Evolutionary conservation across 2,329 filamentous ascomycete genomes (phyloP).

Genomic region (Ascomycota sp.): DNA sequence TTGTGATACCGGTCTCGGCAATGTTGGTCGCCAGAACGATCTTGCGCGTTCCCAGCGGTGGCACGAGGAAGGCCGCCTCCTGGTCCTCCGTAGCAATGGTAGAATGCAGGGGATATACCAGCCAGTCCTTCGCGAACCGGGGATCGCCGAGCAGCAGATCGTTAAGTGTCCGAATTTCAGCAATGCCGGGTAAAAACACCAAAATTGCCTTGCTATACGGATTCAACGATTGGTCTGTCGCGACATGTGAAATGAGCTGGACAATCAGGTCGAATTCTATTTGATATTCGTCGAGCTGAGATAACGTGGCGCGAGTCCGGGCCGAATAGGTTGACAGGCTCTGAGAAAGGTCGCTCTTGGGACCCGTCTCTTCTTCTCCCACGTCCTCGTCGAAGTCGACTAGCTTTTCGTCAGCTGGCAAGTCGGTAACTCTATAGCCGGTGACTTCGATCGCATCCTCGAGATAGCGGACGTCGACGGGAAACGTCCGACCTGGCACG

Average conservation of each 20-base stretch:
- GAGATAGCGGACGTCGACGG: conserved; percentile 66
- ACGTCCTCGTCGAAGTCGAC: conserved; percentile 41
- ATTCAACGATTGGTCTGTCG: conserved; percentile 39
- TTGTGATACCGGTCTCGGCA: conserved; percentile 94
- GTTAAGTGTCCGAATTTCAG: conserved; percentile 73
- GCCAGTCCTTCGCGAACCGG: conserved; percentile 55
- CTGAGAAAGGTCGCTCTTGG: conserved; percentile 35
- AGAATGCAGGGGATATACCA: conserved; percentile 76
- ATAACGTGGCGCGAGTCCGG: conserved; percentile 50
- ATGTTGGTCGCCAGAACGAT: conserved; percentile 96
- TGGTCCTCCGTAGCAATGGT: conserved; percentile 92
- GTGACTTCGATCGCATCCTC: conserved; percentile 86
- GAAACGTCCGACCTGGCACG: conserved; percentile 82
- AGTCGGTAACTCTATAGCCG: conserved; percentile 35
- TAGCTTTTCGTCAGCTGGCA: conserved; percentile 23
- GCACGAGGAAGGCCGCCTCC: conserved; percentile 73
- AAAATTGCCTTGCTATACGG: conserved; percentile 73
- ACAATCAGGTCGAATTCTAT: conserved; percentile 78
- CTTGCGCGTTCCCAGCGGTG: conserved; percentile 63
- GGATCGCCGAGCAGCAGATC: conserved; percentile 62
- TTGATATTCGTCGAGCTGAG: conserved; percentile 69
- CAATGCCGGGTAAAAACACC: conserved; percentile 87
- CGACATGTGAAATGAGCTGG: conserved; percentile 55
- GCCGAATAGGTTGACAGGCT: conserved; percentile 51
- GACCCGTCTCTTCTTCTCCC: conserved; percentile 24